A percentile compares a stretch with the other conserved stretches of the same genome.
Evolutionary conservation across 306 rosid genomes (phyloP).

Genomic region (Vigna radiata): DNA sequence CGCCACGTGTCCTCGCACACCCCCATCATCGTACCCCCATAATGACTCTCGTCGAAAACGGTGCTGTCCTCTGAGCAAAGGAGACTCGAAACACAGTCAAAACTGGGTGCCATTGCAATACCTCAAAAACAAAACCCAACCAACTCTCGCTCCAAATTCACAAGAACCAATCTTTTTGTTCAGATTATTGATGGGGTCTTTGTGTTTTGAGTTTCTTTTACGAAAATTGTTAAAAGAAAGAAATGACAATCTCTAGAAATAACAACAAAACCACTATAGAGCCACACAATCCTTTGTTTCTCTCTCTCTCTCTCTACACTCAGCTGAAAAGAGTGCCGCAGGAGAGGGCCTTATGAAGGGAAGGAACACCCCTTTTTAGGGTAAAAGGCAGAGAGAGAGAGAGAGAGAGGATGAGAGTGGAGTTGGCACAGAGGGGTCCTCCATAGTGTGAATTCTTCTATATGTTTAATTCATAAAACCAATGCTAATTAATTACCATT

Average conservation of each 20-base stretch:
- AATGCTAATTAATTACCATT: conserved; percentile 45
- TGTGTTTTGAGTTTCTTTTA: conserved; percentile 27
- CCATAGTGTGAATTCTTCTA: conserved; percentile 30
- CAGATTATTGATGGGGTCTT: conserved; percentile 33
- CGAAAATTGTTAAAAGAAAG: conserved; percentile 7
- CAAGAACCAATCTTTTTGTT: conserved; percentile 30
- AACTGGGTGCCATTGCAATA: conserved; percentile 88
- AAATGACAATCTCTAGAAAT: conserved; percentile 43
- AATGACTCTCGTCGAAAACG: conserved; percentile 64
- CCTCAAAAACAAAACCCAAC: conserved; percentile 22
- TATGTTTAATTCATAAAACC: conserved; percentile 32
- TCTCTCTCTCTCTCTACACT: conserved; percentile 37
- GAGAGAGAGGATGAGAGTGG: conserved; percentile 33
- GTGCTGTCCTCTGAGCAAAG: conserved; percentile 76
- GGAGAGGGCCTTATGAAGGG: conserved; percentile 74
- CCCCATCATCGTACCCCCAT: conserved; percentile 45
- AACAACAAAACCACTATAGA: conserved; percentile 42
- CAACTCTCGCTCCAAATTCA: conserved; percentile 10
- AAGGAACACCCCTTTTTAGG: conserved; percentile 68
- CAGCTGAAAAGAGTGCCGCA: conserved; percentile 59
- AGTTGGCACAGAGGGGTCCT: conserved; percentile 44
- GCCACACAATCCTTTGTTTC: conserved; percentile 23
- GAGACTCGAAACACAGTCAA: conserved; percentile 78
- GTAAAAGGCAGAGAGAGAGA: conserved; percentile 53
- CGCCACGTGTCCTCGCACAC: conserved; percentile 50